Evolutionary conservation across 257 asterid genomes (phyloP), one percentile per base, ranked within the genome.

Genomic region (Parsonsia alboflavescens): DNA sequence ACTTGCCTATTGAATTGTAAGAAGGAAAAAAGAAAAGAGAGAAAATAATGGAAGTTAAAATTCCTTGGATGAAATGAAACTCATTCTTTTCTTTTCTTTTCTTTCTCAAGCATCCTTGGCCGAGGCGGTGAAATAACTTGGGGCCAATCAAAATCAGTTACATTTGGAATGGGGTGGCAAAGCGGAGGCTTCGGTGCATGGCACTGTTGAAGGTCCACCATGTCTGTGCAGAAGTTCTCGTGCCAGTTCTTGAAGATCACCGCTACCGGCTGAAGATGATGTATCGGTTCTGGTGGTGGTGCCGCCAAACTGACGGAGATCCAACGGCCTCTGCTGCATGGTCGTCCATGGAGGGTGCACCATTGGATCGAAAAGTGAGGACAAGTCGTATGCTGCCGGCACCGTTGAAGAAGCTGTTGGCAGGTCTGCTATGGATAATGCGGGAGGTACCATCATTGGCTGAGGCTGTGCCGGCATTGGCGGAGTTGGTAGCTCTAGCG

Each of bases 161-260:
- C 80, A 82, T 66, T 79, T 77, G 53, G 91, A 76, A 58, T 84
- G 88, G 13, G 93, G 85, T 59, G 88, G 88, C 84, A 83, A 76
- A 72, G 76, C 61, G 52, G 88, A 33, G n/a, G 75, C 42, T 70
- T 84, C 86, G 36, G 84, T 83, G 90, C 95, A 90, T 36, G 89
- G 77, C 78, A 86, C 74, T 11, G 86, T 59, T 17, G 88, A 82
- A 1, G 89, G 73, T 10, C 87, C 89, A 50, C 87, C 89, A 50
- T 80, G 96, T 64, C 96, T 82, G 76, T 82, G 88, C 52, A 90
- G 82, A 65, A 92, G 92, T 79, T 90, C 95, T 28, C 89, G 87
- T 2, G 95, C 98, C 82, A 93, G 80, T 72, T 91, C 96, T 54
- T 93, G 97, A 66, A 93, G 96, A 76, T 93, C 98, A 7, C 88